Evolutionary conservation across 495 filamentous ascomycete species (phyloP).

Genomic region (Amphirosellinia nigrospora): DNA sequence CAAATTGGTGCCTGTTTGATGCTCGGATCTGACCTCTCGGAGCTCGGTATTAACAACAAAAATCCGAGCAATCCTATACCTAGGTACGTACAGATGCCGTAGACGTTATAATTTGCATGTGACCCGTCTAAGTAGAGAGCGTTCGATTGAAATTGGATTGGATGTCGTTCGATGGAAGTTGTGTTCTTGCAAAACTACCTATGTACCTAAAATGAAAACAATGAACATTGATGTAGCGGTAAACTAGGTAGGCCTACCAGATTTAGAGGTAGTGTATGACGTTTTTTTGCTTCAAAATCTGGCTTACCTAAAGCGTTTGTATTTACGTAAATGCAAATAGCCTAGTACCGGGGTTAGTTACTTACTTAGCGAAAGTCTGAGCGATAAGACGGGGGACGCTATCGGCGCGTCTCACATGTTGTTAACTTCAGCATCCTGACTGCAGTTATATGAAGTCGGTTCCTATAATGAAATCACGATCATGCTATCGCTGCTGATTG

Average conservation of each 20-base stretch:
- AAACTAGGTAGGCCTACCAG: too few relatives aligned
- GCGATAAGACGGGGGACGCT: not conserved
- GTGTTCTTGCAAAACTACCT: not conserved
- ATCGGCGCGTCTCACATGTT: not conserved
- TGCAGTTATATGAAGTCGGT: not conserved
- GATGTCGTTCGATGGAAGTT: not conserved
- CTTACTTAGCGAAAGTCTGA: not conserved
- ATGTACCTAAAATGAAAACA: not conserved
- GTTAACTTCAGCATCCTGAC: not conserved
- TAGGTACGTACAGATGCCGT: too few relatives aligned
- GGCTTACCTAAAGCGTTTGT: too few relatives aligned
- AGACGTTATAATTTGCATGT: too few relatives aligned
- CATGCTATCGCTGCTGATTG: conserved; percentile 9
- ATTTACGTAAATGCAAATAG: not conserved
- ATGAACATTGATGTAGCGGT: too few relatives aligned
- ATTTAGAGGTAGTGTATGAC: too few relatives aligned
- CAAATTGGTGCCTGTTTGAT: conserved; percentile 6
- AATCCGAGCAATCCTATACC: not conserved
- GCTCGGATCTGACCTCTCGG: conserved; percentile 21
- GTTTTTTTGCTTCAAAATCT: too few relatives aligned
- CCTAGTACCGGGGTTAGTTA: not conserved
- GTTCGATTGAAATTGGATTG: not conserved
- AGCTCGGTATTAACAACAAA: conserved; percentile 17
- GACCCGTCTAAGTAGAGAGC: not conserved
- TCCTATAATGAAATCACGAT: conserved; percentile 5